Conservation (phyloP, 2,329 filamentous ascomycete species). For the Alternaria solani region DNA sequence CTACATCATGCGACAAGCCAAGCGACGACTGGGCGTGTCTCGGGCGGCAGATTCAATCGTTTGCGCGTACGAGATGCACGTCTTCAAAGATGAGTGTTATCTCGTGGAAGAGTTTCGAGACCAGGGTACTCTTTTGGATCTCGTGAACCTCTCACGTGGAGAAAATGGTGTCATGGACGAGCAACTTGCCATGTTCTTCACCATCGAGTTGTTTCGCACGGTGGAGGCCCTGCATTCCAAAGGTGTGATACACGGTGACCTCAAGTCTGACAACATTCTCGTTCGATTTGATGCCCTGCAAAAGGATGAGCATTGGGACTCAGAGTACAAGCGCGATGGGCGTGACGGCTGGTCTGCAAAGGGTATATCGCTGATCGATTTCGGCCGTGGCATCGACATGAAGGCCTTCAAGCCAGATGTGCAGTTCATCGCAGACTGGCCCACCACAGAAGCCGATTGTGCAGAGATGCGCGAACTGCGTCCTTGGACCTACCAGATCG, state of each 20-base stretch:
- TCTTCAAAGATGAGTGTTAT: conserved; percentile 90
- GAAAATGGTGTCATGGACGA: conserved; percentile 87
- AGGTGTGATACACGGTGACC: conserved; percentile 85
- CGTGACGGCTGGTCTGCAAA: conserved; percentile 79
- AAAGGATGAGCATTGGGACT: conserved; percentile 59
- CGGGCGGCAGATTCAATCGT: conserved; percentile 81
- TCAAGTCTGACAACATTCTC: conserved; percentile 95
- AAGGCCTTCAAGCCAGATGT: conserved; percentile 77
- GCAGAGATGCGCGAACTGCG: conserved; percentile 93
- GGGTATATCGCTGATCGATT: conserved; percentile 89
- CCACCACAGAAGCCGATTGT: conserved; percentile 85
- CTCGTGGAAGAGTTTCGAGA: conserved; percentile 86
- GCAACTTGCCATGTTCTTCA: conserved; percentile 91
- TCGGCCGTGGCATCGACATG: conserved; percentile 95
- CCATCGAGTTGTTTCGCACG: conserved; percentile 87
- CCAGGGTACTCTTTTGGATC: conserved; percentile 92
- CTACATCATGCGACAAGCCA: conserved; percentile 87
- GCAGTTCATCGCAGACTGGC: conserved; percentile 95
- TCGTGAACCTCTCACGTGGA: conserved; percentile 84
- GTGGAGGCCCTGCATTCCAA: conserved; percentile 85
- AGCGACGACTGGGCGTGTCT: conserved; percentile 74
- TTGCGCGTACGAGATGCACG: conserved; percentile 85
- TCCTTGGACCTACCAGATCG: conserved; percentile 97
- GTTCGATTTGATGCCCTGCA: conserved; percentile 74
- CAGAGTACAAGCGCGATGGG: conserved; percentile 77